Evolutionary conservation across 2,329 filamentous ascomycete species (phyloP).

Genomic region (Leptographium flavum): DNA sequence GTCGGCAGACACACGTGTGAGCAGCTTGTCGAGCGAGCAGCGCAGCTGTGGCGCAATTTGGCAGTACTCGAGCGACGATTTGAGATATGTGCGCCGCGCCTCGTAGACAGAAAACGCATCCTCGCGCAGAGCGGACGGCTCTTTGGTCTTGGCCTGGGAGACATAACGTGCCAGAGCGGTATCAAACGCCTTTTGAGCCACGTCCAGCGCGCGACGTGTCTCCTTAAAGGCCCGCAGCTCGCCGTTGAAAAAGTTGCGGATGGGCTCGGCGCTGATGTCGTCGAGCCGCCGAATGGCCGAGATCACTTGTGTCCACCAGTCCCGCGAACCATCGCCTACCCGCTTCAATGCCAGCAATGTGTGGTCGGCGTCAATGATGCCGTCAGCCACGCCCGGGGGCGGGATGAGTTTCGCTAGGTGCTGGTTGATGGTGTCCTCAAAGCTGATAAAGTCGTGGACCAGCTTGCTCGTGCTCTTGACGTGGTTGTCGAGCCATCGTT

Average conservation of each 20-base stretch:
- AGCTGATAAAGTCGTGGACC: conserved; percentile 47
- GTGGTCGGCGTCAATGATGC: conserved; percentile 83
- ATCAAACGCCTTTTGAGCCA: conserved; percentile 74
- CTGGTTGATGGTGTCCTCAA: conserved; percentile 67
- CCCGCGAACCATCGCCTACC: conserved; percentile 71
- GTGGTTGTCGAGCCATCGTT: conserved; percentile 72
- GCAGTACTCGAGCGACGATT: conserved; percentile 87
- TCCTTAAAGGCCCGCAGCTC: conserved; percentile 85
- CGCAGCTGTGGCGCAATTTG: conserved; percentile 76
- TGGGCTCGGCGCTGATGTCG: conserved; percentile 61
- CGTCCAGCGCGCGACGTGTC: conserved; percentile 58
- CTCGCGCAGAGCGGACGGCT: conserved; percentile 78
- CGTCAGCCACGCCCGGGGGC: conserved; percentile 60
- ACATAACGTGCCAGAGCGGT: conserved; percentile 68
- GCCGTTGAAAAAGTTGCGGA: conserved; percentile 60
- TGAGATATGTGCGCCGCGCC: conserved; percentile 77
- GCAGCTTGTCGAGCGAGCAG: conserved; percentile 67
- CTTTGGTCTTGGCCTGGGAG: conserved; percentile 80
- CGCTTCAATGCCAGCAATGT: conserved; percentile 74
- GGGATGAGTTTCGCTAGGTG: conserved; percentile 68
- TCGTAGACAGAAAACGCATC: conserved; percentile 95
- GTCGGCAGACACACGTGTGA: conserved; percentile 74
- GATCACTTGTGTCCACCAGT: conserved; percentile 73
- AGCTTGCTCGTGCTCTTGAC: conserved; percentile 38
- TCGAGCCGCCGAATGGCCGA: conserved; percentile 67